Base-by-base conservation (phyloP, 495 filamentous ascomycete species). In the Penicillium macrosclerotiorum region DNA sequence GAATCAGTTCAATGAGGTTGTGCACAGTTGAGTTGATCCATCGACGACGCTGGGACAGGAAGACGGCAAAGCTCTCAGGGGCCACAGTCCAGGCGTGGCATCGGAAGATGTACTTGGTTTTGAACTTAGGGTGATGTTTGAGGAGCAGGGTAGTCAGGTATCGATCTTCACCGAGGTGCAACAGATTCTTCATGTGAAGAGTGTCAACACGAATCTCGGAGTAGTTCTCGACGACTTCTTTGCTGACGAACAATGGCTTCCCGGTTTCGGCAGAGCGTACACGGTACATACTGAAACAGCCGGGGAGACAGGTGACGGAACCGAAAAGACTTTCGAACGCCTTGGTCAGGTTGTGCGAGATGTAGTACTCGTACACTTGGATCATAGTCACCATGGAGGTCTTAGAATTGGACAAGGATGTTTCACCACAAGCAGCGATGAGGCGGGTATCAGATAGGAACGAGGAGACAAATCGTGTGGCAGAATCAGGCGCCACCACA, bases 21-120 rank as follows among this genome's bases (percentile, higher is more conserved):
- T 99, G 93, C 16, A 99, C 86, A 2, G 93, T 99, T 23, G 92
- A 96, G 71, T 99, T 99, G 68, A 99, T 99, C 93, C 93, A 98
- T 60, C 93, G 85, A 68, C 93, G 91, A 70, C 93, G 90, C 65
- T 99, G 93, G 8, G 93, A 99, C 57, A 99, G 74, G 78, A 99
- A 95, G 32, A 99, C 88, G 17, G 76, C 73, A 84, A 89, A 97
- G 48, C 82, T 87, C 55, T 97, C 94, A 1, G 93, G 93, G 9
- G 93, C 93, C 51, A 96, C 87, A 8, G 93, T 99, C 86, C 88
- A 95, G 12, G 93, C 93, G 62, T 96, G 88, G 13, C 91, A 89
- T 36, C 75, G 72, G 75, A 89, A 90, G 60, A 93, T 88, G 61
- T 94, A 99, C 76, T 99, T 99, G 41, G 91, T 96, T 81, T 95